Evolutionary conservation across 768 basidiomycete genomes (phyloP), one percentile per base, ranked within the genome.

Genomic region (Favolaschia claudopus): DNA sequence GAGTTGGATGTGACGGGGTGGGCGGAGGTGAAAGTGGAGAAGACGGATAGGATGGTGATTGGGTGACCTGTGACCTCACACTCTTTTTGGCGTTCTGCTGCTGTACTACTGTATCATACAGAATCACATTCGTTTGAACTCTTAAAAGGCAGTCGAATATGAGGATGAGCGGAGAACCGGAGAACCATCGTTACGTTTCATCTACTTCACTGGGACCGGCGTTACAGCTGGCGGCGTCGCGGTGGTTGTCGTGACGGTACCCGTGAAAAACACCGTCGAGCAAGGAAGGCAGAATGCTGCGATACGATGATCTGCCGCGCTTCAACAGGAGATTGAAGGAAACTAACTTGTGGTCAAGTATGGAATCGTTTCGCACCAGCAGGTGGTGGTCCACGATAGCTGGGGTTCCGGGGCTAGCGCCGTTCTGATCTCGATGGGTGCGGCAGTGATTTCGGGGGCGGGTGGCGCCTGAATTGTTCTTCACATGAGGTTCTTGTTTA

Each of bases 101-200:
- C 55, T 44, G 38, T 36, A 29, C 31, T 38, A 34, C 47, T 27
- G 29, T 44, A 29, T 33, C 34, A 15, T 33, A 20, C 5, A 42
- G 53, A 60, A 55, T 50, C 34, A 55, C 59, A 55, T 49, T 60
- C 59, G 34, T 60, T 60, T 50, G 39, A 28, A 29, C 14, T 51
- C n/a, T n/a, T n/a, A n/a, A n/a, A n/a, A n/a, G n/a, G n/a, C n/a
- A n/a, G n/a, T n/a, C n/a, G n/a, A n/a, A n/a, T n/a, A n/a, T n/a
- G n/a, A n/a, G n/a, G n/a, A n/a, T n/a, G n/a, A n/a, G n/a, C n/a
- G n/a, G n/a, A n/a, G n/a, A n/a, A n/a, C n/a, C n/a, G n/a, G n/a
- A n/a, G n/a, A n/a, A n/a, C n/a, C n/a, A n/a, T n/a, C n/a, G n/a
- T n/a, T n/a, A n/a, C n/a, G n/a, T n/a, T n/a, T n/a, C n/a, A n/a